Percentiles rank a stretch among this genome's conserved stretches.
phyloP scores from a whole-genome alignment of 1,139 yeast species.

The Zygosaccharomyces sapae region DNA sequence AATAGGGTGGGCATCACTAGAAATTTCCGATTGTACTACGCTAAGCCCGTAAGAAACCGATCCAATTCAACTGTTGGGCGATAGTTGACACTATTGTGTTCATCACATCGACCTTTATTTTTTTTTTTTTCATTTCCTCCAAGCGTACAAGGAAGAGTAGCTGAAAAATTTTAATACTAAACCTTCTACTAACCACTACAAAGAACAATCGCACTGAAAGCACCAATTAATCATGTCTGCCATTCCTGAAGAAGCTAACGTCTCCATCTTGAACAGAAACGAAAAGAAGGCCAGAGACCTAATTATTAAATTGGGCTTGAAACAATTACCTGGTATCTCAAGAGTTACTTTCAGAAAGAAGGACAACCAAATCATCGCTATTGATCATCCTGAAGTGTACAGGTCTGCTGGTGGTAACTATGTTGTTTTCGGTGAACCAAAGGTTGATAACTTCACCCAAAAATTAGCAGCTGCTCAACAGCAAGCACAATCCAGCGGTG shows the following conservation, averaged over 20 bases:
- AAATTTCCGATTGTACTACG: not conserved
- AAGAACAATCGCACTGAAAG: not conserved
- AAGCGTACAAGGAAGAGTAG: not conserved
- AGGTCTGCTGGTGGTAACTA: constrained; percentile 90
- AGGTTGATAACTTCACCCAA: constrained; percentile 85
- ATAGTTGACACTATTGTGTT: no score
- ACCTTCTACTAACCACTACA: constrained; percentile 1
- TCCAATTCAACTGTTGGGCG: no score
- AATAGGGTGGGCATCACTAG: not conserved
- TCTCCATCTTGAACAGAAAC: constrained; percentile 78
- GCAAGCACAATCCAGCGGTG: constrained; percentile 47
- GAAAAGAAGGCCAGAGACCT: constrained; percentile 95
- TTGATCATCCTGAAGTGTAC: constrained; percentile 94
- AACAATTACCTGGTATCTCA: constrained; percentile 86
- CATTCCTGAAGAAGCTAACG: constrained; percentile 87
- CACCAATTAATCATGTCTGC: constrained; percentile 32
- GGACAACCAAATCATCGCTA: constrained; percentile 89
- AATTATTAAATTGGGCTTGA: constrained; percentile 84
- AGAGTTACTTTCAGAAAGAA: constrained; percentile 96
- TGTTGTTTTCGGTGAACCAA: constrained; percentile 97
- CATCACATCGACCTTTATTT: not conserved
- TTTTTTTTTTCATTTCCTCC: not conserved
- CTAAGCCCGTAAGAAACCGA: no score
- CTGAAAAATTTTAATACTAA: constrained; percentile 10
- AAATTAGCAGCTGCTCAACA: constrained; percentile 74